Evolutionary conservation across 1,139 yeast genomes (phyloP).

Genomic region (Pichia cactophila): DNA sequence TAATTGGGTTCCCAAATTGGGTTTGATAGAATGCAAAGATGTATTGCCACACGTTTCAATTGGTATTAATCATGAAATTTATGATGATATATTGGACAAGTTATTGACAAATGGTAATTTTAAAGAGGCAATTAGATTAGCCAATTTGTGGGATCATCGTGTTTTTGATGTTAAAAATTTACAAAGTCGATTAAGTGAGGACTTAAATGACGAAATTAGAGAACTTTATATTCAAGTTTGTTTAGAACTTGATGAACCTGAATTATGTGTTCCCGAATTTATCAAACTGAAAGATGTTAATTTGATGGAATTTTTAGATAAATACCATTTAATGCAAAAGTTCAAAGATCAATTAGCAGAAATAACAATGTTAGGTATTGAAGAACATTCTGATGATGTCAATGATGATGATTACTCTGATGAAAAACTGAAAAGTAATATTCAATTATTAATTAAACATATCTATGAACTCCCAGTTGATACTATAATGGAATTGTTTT

Average conservation of each 20-base stretch:
- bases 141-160: conserved; percentile 52
- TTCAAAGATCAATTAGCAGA: conserved; percentile 45
- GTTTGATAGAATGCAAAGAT: conserved; percentile 41
- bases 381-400: conserved; percentile 12
- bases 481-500: conserved; percentile 42
- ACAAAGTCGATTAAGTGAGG: conserved; percentile 31
- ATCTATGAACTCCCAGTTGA: conserved; percentile 57
- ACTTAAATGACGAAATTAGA: conserved; percentile 28
- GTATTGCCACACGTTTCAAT: conserved; percentile 41
- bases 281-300: conserved; percentile 45
- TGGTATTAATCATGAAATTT: conserved; percentile 34
- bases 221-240: conserved; percentile 50
- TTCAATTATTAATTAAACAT: conserved; percentile 53
- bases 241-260: conserved; percentile 49
- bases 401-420: background rate
- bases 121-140: conserved; percentile 33
- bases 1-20: conserved; percentile 50
- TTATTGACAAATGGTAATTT: conserved; percentile 37
- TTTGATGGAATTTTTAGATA: conserved; percentile 50
- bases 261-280: conserved; percentile 57
- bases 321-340: conserved; percentile 52
- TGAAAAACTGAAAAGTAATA: conserved; percentile 31
- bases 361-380: conserved; percentile 41
- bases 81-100: conserved; percentile 44
- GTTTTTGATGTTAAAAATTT: conserved; percentile 44